Evolutionary conservation across 306 rosid species (phyloP), one percentile per base, ranked within the genome.

Genomic region (Pterocarpus macrocarpus): DNA sequence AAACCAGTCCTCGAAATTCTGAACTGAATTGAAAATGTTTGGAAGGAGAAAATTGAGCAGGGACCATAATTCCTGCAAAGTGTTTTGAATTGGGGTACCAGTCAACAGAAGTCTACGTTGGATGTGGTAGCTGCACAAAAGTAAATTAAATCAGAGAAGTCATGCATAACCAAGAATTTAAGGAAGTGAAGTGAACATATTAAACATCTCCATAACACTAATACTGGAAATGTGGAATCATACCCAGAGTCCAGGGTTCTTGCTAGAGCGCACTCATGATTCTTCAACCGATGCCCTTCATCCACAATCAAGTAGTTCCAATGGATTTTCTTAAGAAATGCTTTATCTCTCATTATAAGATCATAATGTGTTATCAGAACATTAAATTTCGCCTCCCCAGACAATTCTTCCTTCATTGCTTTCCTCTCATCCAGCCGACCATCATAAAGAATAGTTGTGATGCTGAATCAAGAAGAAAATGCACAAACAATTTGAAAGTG

Each of bases 31-130:
- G 84, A 95, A 95, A 85, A 95, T 95, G 85, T 73, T 93, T 5
- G 99, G 99, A 73, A 95, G 97, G 74, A 95, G 99, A 89, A 95
- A 95, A 86, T 95, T 95, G 82, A 95, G 99, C 43, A 95, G 90
- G 71, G 99, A 93, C 99, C 99, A 95, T 73, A 95, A 71, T 83
- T 95, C 99, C 91, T 95, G 99, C 84, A 95, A 83, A 87, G 94
- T 93, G 82, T 95, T 95, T 88, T 95, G 99, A 89, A 95, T 95
- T 9, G 97, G 99, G 69, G 99, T 95, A 66, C 97, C 99, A 15
- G 99, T 95, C 90, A 95, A 84, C 59, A 95, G 86, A 71, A 95
- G 99, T 83, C 98, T 90, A 15, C 97, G 94, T 36, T 83, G 87
- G 69, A 95, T 93, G 56, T 90, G 86, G 88, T 95, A 95, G 71